Evolutionary conservation across 2,329 filamentous ascomycete genomes (phyloP), one percentile per base, ranked within the genome.

Genomic region (Aureobasidium pullulans): DNA sequence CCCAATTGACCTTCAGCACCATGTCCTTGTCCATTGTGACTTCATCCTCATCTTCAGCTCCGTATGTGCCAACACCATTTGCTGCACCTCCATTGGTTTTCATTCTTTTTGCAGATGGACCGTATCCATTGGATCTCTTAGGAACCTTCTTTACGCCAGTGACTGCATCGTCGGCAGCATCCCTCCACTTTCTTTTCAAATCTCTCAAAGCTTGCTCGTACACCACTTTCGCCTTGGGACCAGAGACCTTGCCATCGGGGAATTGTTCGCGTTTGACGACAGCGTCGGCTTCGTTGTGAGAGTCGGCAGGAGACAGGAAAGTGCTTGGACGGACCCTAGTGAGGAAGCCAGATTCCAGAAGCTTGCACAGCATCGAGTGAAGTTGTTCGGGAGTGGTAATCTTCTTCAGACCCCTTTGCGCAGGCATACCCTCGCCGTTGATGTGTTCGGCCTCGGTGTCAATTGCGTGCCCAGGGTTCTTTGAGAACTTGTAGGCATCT

Each of bases 1-100:
- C 87, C 67, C 90, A 87, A 69, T 96, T 96, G 58, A 96, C 79
- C 31, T 87, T 84, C 50, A 97, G 78, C 37, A 92, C 80, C 64
- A 91, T 78, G 60, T 88, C 82, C 52, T 84, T 71, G 66, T 71
- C 67, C 65, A 75, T 67, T 57, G 64, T 68, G 32, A 62, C 66
- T 13, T 66, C 64, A 39, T 69, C 66, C 10, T 67, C 64, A 28
- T 61, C 61, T 32, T 66, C 62, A 19, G 57, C 57, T 16, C 54
- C 61, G 50, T 66, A 60, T 40, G 39, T 34, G 15, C 60, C 63
- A 44, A 66, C 57, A 15, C 70, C 71, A 52, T 72, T 72, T 8
- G 69, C 39, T 15, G 63, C 54, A 16, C 62, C 61, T 23, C 70
- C 69, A 42, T 71, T 71, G 43, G 69, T 58, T 62, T 69, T 73